Conservation (phyloP, 805 yeast genomes). For the Sugiyamaella qingdaonensis region DNA sequence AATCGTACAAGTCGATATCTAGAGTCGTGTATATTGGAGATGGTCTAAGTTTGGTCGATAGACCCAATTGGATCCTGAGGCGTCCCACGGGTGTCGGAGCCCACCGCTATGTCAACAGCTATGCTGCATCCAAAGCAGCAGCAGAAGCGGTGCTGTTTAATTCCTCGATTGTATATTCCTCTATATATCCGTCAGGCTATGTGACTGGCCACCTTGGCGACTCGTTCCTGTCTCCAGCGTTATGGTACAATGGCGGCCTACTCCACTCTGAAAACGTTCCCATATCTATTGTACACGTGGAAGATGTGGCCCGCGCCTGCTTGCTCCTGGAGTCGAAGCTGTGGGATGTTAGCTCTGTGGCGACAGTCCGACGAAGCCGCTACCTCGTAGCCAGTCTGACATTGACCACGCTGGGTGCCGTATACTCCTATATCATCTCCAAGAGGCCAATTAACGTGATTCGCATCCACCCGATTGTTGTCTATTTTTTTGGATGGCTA, state of each 20-base stretch:
- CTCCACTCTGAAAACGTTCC: conserved; percentile 26
- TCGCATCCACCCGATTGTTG: conserved; percentile 23
- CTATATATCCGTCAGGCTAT: conserved; percentile 26
- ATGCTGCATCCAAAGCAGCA: conserved; percentile 28
- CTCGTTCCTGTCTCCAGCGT: conserved; percentile 23
- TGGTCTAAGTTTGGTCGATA: not conserved
- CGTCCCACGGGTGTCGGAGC: not conserved
- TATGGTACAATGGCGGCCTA: conserved; percentile 19
- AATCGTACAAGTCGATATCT: not conserved
- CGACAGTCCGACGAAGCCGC: conserved; percentile 9
- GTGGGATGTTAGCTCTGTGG: conserved; percentile 22
- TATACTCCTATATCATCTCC: conserved; percentile 20
- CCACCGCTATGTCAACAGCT: conserved; percentile 22
- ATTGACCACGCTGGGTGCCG: conserved; percentile 22
- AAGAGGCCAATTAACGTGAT: conserved; percentile 14
- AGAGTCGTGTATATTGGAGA: not conserved
- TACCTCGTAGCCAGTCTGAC: conserved; percentile 22
- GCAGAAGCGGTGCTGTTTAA: conserved; percentile 20
- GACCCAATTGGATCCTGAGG: not conserved
- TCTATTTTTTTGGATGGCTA: conserved; percentile 11
- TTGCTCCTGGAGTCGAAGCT: conserved; percentile 33
- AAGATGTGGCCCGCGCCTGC: conserved; percentile 40
- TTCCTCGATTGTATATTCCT: conserved; percentile 15
- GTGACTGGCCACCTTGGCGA: conserved; percentile 29
- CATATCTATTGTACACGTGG: conserved; percentile 30